Evolutionary conservation across 2,329 filamentous ascomycete genomes (phyloP), one percentile per base, ranked within the genome.

Genomic region (Claviceps africana): DNA sequence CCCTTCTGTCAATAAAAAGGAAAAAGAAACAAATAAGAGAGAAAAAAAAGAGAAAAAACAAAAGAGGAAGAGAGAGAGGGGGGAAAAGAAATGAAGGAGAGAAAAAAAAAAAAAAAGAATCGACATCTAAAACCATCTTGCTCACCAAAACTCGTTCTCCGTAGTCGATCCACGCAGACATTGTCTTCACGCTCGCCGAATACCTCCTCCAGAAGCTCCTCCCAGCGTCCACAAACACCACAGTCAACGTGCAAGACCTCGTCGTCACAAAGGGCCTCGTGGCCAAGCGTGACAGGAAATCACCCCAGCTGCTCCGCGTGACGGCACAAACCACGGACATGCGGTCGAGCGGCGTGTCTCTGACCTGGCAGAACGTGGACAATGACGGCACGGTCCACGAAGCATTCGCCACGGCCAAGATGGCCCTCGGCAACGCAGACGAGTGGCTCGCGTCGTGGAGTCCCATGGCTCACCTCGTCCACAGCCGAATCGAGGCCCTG

Each of bases 191-290:
- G 2, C 67, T 83, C 17, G 76, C 74, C 49, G 72, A 80, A 56
- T 83, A 85, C 43, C 55, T 82, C 30, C 83, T 82, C 70, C 81
- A 80, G 66, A 70, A 83, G 58, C 64, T 82, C 30, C 74, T 75
- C 8, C 81, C 82, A 2, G 74, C 76, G 21, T 67, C 71, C 9
- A 70, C 75, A 50, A 71, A 76, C 33, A 71, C 82, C 21, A 79
- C 78, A 22, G 70, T 81, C 58, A 85, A 87, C 57, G 78, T 88
- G 21, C 73, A 73, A 56, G 71, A 81, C 48, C 81, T 88, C 72
- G 79, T 84, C 62, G 82, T 86, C 1, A 75, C 75, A 49, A 86
- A 87, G 72, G 56, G 52, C 1, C 53, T 58, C 3, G 53, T 58
- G 5, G 56, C 52, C 0, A 55, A 69, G 1, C 58, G 58, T 4